Evolutionary conservation across 495 filamentous ascomycete genomes (phyloP), one percentile per base, ranked within the genome.

Genomic region (Talaromyces thailandensis): DNA sequence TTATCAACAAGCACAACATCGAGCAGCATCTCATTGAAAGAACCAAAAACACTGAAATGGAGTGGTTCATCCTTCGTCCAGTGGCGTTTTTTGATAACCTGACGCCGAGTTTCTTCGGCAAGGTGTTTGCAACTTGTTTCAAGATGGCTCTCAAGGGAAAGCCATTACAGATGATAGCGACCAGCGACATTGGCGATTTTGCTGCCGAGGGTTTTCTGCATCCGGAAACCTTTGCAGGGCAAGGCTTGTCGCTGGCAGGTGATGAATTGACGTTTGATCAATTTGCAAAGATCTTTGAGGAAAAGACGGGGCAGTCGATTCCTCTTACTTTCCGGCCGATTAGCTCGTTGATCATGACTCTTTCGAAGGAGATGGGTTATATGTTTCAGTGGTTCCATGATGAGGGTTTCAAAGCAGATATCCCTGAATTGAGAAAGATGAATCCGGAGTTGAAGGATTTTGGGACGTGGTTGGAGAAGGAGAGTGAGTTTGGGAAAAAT

Each of bases 1-100:
- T 89, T 70, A 67, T 73, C 56, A 70, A 66, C 70, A 91, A 91
- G 72, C 82, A 88, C 65, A 70, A 84, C 29, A 81, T 90, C 69
- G 86, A 91, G 74, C 56, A 76, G 52, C 75, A 90, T 65, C 78
- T 92, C 18, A 73, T 80, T 26, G 68, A 77, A n/a, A 68, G 61
- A 21, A 68, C 73, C 18, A 66, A 70, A 50, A 64, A 63, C 6
- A 72, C 63, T 0, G 66, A 70, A 31, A 87, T 89, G 83, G 63
- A 67, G 3, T 88, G 82, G 81, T 83, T 81, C 0, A 82, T 88
- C 25, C 69, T 88, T 4, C 79, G 86, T n/a, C 86, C 88, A 0
- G 79, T 80, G 0, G 82, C 83, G 0, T 92, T 90, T 72, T 82
- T 88, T 73, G 88, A 90, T 7, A 88, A 87, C 66, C 68, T 88